Percentiles rank a stretch among this genome's conserved stretches.
These are phyloP conservation scores for Aschersonia sp. DNA, from an alignment of 2,329 filamentous ascomycete species.

Conservation along the genomic window DNA sequence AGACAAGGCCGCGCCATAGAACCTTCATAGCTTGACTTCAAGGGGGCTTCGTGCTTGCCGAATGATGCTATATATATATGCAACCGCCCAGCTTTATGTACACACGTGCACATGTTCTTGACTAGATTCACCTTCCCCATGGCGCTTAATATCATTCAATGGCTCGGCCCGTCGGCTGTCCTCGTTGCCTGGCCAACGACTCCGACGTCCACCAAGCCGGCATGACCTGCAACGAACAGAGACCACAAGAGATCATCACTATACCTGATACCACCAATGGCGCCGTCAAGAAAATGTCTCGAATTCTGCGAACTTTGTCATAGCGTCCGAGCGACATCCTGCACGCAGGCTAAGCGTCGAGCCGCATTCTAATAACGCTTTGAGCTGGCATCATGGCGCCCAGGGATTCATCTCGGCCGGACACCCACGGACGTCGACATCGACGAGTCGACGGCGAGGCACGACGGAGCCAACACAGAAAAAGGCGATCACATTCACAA, in stretches of 20 bases:
- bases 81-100: too few species aligned
- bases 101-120: too few species aligned
- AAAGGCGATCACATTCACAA: conserved; percentile 17
- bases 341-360: not conserved
- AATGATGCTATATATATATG: too few species aligned
- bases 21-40: too few species aligned
- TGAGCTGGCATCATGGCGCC: conserved; percentile 3
- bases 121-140: too few species aligned
- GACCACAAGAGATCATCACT: too few species aligned
- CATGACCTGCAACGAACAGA: not conserved
- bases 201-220: not conserved
- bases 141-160: too few species aligned
- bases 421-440: conserved; percentile 11
- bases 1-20: too few species aligned
- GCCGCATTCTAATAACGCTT: conserved; percentile 5
- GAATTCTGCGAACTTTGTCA: too few species aligned
- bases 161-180: not conserved
- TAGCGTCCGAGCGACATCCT: not conserved
- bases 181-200: not conserved
- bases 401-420: conserved; percentile 5
- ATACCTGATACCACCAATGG: too few species aligned
- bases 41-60: too few species aligned
- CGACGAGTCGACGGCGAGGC: conserved; percentile 13
- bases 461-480: conserved; percentile 20
- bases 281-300: too few species aligned